Evolutionary conservation across 176 grass and related monocot genomes (phyloP).

Genomic region (Triticum monococcum): DNA sequence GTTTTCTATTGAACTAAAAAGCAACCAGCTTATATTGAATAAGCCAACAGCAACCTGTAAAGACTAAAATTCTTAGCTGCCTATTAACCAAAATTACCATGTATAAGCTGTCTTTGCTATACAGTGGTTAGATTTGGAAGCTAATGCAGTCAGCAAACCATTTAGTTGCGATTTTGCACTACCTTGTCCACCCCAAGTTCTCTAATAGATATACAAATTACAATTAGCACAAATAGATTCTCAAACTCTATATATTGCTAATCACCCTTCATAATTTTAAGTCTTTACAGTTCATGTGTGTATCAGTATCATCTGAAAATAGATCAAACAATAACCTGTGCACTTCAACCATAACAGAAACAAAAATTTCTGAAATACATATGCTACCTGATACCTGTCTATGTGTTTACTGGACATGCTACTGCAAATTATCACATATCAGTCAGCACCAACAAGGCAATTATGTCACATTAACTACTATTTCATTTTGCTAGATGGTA

Average conservation of each 20-base stretch:
- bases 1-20: neutral
- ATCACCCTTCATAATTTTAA: neutral
- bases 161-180: neutral
- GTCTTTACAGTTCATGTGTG: neutral
- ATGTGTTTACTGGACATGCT: neutral
- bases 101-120: neutral
- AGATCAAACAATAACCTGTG: neutral
- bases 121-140: neutral
- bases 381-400: neutral
- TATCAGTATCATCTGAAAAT: neutral
- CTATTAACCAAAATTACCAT: neutral
- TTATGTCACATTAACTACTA: conserved; percentile 3
- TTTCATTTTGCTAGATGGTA: neutral
- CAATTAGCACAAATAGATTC: neutral
- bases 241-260: neutral
- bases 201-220: too few relatives aligned
- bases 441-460: neutral
- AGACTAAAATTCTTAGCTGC: neutral
- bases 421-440: neutral
- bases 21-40: neutral
- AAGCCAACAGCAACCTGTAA: too few relatives aligned
- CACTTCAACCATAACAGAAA: conserved; percentile 1
- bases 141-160: neutral
- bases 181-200: neutral
- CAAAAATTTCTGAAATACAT: neutral